A percentile compares a stretch with the other conserved stretches of the same genome.
Evolutionary conservation across 1,284 basidiomycete species (phyloP).

Genomic region (Sporisorium reilianum): DNA sequence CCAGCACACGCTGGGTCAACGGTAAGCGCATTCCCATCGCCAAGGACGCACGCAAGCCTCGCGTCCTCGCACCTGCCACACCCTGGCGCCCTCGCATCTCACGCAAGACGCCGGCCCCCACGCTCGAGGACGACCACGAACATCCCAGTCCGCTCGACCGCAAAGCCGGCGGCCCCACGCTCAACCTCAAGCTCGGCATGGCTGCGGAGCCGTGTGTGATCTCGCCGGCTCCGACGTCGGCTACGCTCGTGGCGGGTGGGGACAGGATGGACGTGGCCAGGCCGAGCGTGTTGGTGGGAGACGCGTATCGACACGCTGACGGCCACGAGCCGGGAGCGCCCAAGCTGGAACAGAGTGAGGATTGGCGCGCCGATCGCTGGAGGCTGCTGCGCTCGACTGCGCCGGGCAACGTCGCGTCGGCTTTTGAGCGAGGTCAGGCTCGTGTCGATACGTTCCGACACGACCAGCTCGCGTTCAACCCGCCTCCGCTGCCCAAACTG

Average conservation of each 20-base stretch:
- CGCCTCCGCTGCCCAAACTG: not conserved
- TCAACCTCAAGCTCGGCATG: conserved; percentile 20
- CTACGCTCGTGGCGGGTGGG: conserved; percentile 18
- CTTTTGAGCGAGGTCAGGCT: not conserved
- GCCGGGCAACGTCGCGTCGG: not conserved
- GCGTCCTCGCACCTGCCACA: conserved; percentile 19
- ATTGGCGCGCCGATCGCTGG: conserved; percentile 22
- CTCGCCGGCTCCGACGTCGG: conserved; percentile 32
- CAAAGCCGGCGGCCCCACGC: conserved; percentile 9
- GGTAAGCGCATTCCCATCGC: conserved; percentile 15
- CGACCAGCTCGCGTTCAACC: not conserved
- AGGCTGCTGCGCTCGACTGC: conserved; percentile 8
- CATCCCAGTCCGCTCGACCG: conserved; percentile 34
- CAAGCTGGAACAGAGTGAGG: conserved; percentile 18
- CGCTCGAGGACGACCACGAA: conserved; percentile 6
- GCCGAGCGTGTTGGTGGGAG: not conserved
- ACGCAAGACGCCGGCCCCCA: conserved; percentile 13
- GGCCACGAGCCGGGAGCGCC: conserved; percentile 3
- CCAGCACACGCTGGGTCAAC: not conserved
- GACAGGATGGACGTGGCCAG: conserved; percentile 12
- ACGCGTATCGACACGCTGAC: conserved; percentile 28
- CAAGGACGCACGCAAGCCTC: conserved; percentile 23
- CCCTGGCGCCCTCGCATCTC: conserved; percentile 42
- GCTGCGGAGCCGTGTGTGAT: conserved; percentile 6
- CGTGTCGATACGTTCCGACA: not conserved